Percentiles rank a stretch among this genome's conserved stretches.
These are phyloP conservation scores for Trametes cubensis DNA, from an alignment of 768 basidiomycete species.

Conservation along the genomic window DNA sequence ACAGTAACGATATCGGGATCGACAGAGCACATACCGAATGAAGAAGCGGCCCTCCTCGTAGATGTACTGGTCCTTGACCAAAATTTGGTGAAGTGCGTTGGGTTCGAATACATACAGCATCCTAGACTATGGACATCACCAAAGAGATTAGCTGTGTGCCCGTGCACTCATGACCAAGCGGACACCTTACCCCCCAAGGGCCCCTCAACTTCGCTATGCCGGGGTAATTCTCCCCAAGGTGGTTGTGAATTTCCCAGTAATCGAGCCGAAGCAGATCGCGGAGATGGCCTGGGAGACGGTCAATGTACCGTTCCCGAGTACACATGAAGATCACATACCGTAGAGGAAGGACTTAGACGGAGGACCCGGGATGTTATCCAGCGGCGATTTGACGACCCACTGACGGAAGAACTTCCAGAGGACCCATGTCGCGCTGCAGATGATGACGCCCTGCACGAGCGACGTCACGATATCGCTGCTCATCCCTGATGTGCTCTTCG, in stretches of 20 bases:
- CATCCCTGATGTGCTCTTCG: too few relatives aligned
- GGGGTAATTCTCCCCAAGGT: conserved; percentile 38
- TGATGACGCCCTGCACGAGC: not conserved
- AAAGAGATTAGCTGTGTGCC: not conserved
- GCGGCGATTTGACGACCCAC: conserved; percentile 11
- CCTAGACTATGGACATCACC: not conserved
- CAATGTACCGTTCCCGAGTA: too few relatives aligned
- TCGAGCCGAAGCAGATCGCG: conserved; percentile 8
- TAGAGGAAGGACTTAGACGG: conserved; percentile 17
- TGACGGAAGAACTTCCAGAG: conserved; percentile 8
- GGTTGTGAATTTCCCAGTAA: conserved; percentile 16
- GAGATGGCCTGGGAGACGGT: conserved; percentile 18
- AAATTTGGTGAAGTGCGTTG: conserved; percentile 23
- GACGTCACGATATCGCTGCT: too few relatives aligned
- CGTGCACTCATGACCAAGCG: not conserved
- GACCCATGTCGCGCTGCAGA: not conserved
- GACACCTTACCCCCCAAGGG: conserved; percentile 44
- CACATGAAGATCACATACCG: not conserved
- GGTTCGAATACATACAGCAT: conserved; percentile 25
- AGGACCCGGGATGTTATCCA: conserved; percentile 28
- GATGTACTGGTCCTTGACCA: conserved; percentile 27
- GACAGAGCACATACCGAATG: conserved; percentile 4
- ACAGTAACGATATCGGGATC: not conserved
- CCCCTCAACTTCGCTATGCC: conserved; percentile 50
- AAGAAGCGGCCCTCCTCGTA: conserved; percentile 22